Percentiles rank a stretch among this genome's conserved stretches.
phyloP scores from a whole-genome alignment of 768 basidiomycete genomes.

The Phylloporus sp. region DNA sequence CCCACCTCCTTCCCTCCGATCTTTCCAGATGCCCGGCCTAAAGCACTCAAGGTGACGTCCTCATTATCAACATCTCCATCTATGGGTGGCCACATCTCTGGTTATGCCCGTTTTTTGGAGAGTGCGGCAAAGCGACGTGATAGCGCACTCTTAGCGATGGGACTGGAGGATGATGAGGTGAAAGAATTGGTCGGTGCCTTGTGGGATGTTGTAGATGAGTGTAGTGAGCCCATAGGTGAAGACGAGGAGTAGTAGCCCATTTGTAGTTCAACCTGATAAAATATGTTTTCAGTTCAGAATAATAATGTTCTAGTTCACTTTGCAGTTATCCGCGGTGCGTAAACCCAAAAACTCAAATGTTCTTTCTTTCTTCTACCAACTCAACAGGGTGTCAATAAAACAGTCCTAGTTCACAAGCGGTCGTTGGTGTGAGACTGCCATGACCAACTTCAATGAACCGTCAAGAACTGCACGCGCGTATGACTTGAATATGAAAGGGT shows the following conservation, averaged over 20 bases:
- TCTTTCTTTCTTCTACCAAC: too few relatives aligned
- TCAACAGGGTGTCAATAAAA: too few relatives aligned
- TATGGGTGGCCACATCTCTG: constrained; percentile 40
- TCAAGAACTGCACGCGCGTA: too few relatives aligned
- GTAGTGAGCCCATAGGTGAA: constrained; percentile 28
- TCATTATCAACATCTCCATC: constrained; percentile 43
- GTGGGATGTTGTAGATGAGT: constrained; percentile 55
- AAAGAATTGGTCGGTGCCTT: constrained; percentile 53
- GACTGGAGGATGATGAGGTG: constrained; percentile 54
- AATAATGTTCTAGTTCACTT: too few relatives aligned
- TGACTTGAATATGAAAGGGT: neutral
- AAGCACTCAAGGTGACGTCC: constrained; percentile 34
- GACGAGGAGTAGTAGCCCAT: constrained; percentile 12
- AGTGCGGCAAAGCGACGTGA: constrained; percentile 38
- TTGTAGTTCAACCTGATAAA: too few relatives aligned
- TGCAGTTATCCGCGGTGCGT: too few relatives aligned
- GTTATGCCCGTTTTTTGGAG: constrained; percentile 52
- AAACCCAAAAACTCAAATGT: too few relatives aligned
- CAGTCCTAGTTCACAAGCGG: too few relatives aligned
- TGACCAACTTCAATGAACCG: too few relatives aligned
- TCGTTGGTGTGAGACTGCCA: too few relatives aligned
- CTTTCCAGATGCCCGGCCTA: constrained; percentile 26
- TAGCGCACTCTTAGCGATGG: constrained; percentile 32
- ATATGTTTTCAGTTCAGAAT: too few relatives aligned
- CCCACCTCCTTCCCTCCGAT: constrained; percentile 57